A percentile compares a stretch with the other conserved stretches of the same genome.
Evolutionary conservation across 2,329 filamentous ascomycete species (phyloP).

Genomic region (Penicillium corylophilum): DNA sequence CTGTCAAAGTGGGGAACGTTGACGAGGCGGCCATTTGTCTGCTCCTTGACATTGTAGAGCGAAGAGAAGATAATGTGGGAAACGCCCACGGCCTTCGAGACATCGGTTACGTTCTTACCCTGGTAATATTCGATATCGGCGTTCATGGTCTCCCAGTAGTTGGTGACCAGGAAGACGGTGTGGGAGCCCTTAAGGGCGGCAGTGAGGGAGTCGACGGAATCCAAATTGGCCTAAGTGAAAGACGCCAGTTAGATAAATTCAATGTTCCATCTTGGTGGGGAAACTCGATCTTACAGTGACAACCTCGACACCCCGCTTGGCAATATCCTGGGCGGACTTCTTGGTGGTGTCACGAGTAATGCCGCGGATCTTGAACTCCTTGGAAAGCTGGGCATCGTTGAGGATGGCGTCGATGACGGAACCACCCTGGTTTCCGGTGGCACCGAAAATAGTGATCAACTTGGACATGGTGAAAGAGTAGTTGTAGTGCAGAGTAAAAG

Average conservation of each 20-base stretch:
- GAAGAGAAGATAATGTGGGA: conserved; percentile 12
- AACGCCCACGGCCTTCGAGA: conserved; percentile 7
- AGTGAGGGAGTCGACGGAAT: conserved; percentile 4
- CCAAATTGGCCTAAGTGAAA: not conserved
- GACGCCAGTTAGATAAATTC: no score
- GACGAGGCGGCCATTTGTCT: conserved; percentile 10
- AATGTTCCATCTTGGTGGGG: not conserved
- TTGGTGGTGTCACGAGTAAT: conserved; percentile 49
- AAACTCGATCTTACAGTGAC: conserved; percentile 26
- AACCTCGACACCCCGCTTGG: conserved; percentile 34
- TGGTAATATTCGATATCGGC: conserved; percentile 8
- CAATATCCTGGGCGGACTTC: conserved; percentile 28
- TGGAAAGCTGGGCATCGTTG: conserved; percentile 45
- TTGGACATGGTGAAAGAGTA: conserved; percentile 21
- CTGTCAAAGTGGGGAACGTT: conserved; percentile 40
- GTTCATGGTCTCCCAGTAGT: conserved; percentile 11
- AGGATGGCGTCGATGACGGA: conserved; percentile 37
- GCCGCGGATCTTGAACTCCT: conserved; percentile 50
- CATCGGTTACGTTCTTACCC: conserved; percentile 12
- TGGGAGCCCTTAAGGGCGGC: conserved; percentile 7
- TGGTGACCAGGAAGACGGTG: conserved; percentile 15
- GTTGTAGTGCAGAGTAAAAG: no score
- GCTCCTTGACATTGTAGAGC: conserved; percentile 4
- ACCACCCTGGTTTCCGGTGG: conserved; percentile 32
- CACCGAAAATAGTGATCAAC: conserved; percentile 33